Evolutionary conservation across 495 filamentous ascomycete species (phyloP), one percentile per base, ranked within the genome.

Genomic region (Echria macrotheca): DNA sequence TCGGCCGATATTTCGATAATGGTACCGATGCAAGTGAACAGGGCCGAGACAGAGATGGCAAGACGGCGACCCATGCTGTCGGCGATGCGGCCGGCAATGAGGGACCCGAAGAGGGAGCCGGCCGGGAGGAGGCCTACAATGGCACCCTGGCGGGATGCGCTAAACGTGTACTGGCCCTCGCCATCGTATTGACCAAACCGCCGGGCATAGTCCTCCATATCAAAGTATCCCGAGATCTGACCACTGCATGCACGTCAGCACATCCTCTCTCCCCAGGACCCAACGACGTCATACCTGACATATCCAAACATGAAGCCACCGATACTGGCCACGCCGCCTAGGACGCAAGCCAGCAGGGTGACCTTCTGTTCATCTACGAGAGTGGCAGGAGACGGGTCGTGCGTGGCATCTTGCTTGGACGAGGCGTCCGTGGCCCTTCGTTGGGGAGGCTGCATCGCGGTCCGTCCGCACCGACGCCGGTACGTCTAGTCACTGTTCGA

Each of bases 231-330:
- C 9, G 65, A 67, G 3, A 68, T 73, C 14, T 75, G 69, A 65
- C 68, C 64, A 45, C 64, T 67, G 43, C 1, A 9, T 17, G 21
- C 28, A 24, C 9, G 29, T 33, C 32, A 58, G 38, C 23, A 37
- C 35, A 37, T 11, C n/a, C 45, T 28, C 33, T 35, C 39, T 43
- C 26, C 22, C 37, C 19, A 49, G 44, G 41, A 14, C 18, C 6
- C 5, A 32, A 11, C 18, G 28, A 7, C 10, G 32, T 31, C 71
- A 55, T 64, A 84, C 84, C 47, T 85, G 44, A 72, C 82, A 64
- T 88, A 87, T 52, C 86, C 86, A 54, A 89, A 89, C 65, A 89
- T 84, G 69, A 89, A 86, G 50, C 86, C 85, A 59, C 86, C 85
- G 72, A 89, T 86, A 17, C 83, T 75, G 45, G 77, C 73, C 36